phyloP scores from a whole-genome alignment of 306 rosid genomes.

The Cajanus cajan region DNA sequence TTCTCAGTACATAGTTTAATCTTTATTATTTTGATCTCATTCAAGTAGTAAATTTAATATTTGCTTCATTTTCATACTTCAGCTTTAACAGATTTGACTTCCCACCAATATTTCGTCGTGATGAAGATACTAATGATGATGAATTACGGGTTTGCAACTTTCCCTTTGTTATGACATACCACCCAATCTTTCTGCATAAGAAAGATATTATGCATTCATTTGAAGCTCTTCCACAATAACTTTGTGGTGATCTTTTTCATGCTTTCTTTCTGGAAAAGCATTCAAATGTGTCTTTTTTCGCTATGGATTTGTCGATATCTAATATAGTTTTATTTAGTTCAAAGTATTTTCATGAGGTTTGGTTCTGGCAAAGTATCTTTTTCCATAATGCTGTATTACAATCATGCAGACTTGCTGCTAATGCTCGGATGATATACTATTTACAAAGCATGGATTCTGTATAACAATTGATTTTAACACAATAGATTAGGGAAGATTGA shows the following conservation, averaged over 20 bases:
- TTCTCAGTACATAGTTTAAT: constrained; percentile 10
- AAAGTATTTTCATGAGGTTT: constrained; percentile 2
- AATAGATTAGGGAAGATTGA: background rate
- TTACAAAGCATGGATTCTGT: constrained; percentile 3
- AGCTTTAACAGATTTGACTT: constrained; percentile 90
- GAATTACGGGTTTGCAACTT: constrained; percentile 78
- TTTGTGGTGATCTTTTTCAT: background rate
- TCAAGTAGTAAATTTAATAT: constrained; percentile 26
- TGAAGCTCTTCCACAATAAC: constrained; percentile 14
- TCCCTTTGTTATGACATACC: constrained; percentile 27
- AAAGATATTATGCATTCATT: background rate
- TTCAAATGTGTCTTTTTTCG: constrained; percentile 7
- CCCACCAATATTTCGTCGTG: constrained; percentile 85
- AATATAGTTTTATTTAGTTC: background rate
- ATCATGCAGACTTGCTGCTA: constrained; percentile 2
- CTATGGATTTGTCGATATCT: background rate
- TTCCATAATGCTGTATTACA: background rate
- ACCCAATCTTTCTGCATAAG: background rate
- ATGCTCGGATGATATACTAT: constrained; percentile 20
- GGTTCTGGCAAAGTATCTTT: background rate
- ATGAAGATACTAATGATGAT: constrained; percentile 69
- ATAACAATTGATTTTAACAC: background rate
- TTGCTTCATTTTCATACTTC: constrained; percentile 41
- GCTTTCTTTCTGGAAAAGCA: background rate
- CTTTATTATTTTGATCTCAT: constrained; percentile 22